Evolutionary conservation across 2,329 filamentous ascomycete species (phyloP).

Genomic region (Gliomastix tumulicola): DNA sequence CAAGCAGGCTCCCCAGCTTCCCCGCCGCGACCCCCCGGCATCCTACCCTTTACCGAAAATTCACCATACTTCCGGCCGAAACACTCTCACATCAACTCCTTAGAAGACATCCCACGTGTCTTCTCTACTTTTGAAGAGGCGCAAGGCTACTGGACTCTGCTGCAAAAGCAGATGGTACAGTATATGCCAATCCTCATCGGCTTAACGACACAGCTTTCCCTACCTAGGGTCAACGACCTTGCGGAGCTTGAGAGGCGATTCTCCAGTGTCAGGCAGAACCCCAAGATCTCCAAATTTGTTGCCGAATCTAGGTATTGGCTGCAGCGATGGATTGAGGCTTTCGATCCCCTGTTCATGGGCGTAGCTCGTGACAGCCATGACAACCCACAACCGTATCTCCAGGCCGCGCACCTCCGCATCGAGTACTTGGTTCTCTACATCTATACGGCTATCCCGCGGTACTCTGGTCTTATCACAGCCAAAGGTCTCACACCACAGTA

Average conservation of each 20-base stretch:
- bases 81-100: slow-evolving; percentile 16
- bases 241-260: slow-evolving; percentile 20
- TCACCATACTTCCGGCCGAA: slow-evolving; percentile 27
- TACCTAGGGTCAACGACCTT: slow-evolving; percentile 16
- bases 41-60: slow-evolving; percentile 27
- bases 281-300: slow-evolving; percentile 21
- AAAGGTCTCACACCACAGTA: slow-evolving; percentile 32
- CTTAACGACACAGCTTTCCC: slow-evolving; percentile 18
- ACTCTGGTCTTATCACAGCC: slow-evolving; percentile 24
- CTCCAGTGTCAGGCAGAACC: slow-evolving; percentile 18
- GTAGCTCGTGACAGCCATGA: slow-evolving; percentile 13
- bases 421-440: slow-evolving; percentile 34
- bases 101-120: slow-evolving; percentile 21
- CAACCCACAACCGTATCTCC: slow-evolving; percentile 18
- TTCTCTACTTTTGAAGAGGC: slow-evolving; percentile 25
- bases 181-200: slow-evolving; percentile 24
- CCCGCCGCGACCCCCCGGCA: slow-evolving; percentile 16
- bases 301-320: slow-evolving; percentile 28
- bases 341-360: slow-evolving; percentile 23
- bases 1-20: slow-evolving; percentile 5
- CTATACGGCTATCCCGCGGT: slow-evolving; percentile 28
- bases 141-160: slow-evolving; percentile 26
- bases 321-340: slow-evolving; percentile 29
- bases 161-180: slow-evolving; percentile 27
- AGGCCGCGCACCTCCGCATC: slow-evolving; percentile 30